Conservation (phyloP, 805 yeast genomes). For the Suhomyces faveliae region DNA sequence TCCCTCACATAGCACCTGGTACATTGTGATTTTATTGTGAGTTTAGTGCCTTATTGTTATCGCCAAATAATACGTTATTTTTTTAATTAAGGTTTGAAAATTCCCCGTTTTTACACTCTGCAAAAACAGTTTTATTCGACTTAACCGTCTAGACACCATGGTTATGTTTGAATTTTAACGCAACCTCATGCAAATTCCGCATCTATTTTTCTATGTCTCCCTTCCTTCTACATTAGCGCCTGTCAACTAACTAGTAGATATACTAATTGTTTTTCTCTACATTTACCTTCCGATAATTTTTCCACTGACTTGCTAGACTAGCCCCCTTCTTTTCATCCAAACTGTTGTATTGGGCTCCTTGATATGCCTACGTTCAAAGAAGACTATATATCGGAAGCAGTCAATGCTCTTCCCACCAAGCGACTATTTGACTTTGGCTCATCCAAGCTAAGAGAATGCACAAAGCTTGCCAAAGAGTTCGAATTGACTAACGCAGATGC, state of each 20-base stretch:
- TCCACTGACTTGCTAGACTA: neutral
- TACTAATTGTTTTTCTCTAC: neutral
- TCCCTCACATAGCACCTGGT: neutral
- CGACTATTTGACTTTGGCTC: slow-evolving; percentile 23
- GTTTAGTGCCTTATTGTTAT: neutral
- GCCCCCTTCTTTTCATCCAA: neutral
- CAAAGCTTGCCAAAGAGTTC: slow-evolving; percentile 27
- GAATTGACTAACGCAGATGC: slow-evolving; percentile 6
- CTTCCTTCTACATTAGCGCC: neutral
- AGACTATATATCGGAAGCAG: slow-evolving; percentile 2
- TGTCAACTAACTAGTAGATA: neutral
- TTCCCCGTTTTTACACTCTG: neutral
- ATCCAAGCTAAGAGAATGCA: slow-evolving; percentile 20
- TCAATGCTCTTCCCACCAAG: slow-evolving; percentile 20
- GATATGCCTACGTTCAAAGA: neutral
- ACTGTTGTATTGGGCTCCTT: neutral
- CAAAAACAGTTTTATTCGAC: neutral
- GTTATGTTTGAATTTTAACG: neutral
- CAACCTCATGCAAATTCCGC: neutral
- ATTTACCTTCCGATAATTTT: neutral
- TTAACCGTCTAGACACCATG: neutral
- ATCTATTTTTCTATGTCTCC: neutral
- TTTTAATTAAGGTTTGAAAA: neutral
- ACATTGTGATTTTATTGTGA: neutral
- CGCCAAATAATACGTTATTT: neutral